phyloP scores from a whole-genome alignment of 1,139 yeast genomes.

The Zygoascus meyerae region DNA sequence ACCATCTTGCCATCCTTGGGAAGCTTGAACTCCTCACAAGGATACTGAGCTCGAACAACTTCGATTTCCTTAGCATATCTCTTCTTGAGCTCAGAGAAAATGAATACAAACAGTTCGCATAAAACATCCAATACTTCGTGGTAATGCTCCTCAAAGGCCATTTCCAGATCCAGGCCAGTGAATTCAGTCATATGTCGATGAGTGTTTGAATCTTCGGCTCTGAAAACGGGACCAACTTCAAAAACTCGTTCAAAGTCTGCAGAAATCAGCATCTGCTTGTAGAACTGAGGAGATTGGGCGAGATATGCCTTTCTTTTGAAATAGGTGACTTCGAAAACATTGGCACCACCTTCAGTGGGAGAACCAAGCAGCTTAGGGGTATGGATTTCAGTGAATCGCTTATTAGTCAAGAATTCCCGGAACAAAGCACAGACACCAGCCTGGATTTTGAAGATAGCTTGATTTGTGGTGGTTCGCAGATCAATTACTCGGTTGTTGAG shows the following conservation, averaged over 20 bases:
- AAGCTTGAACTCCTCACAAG: slow-evolving; percentile 93
- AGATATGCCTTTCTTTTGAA: slow-evolving; percentile 88
- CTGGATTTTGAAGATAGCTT: slow-evolving; percentile 92
- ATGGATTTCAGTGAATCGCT: slow-evolving; percentile 82
- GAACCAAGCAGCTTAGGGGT: slow-evolving; percentile 94
- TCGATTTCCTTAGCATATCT: slow-evolving; percentile 83
- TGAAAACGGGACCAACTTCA: slow-evolving; percentile 95
- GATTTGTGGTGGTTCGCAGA: slow-evolving; percentile 93
- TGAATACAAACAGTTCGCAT: slow-evolving; percentile 80
- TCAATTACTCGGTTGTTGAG: slow-evolving; percentile 93
- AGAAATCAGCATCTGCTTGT: slow-evolving; percentile 96
- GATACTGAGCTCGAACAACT: slow-evolving; percentile 87
- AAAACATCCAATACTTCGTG: slow-evolving; percentile 86
- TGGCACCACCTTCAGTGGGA: slow-evolving; percentile 96
- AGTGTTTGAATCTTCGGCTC: slow-evolving; percentile 98
- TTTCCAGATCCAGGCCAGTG: slow-evolving; percentile 93
- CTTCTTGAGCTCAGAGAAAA: slow-evolving; percentile 73
- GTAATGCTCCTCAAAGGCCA: slow-evolving; percentile 97
- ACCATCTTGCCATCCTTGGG: slow-evolving; percentile 77
- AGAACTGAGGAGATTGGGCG: slow-evolving; percentile 97
- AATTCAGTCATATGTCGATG: slow-evolving; percentile 99
- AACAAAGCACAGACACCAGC: slow-evolving; percentile 83
- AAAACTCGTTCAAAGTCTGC: slow-evolving; percentile 95
- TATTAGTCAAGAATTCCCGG: slow-evolving; percentile 71
- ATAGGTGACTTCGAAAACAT: slow-evolving; percentile 87